Evolutionary conservation across 176 grass and related monocot genomes (phyloP), one percentile per base, ranked within the genome.

Genomic region (Juncus effusus): DNA sequence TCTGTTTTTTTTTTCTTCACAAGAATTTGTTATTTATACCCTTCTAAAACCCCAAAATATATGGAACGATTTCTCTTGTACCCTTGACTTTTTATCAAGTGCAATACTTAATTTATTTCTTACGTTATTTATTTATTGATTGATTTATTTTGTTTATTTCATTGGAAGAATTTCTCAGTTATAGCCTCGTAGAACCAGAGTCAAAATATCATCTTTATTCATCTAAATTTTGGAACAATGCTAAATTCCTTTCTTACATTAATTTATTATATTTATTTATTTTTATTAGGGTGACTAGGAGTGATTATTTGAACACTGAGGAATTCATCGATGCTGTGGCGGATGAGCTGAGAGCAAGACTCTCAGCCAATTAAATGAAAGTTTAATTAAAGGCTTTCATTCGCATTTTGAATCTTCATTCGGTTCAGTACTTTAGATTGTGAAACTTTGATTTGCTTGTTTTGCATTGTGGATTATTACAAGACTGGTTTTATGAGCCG

Each of bases 321-420:
- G 90, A 89, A 68, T 95, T 95, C 79, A 95, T 95, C 39, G 90
- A 89, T 45, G 86, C 90, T 6, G 90, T 95, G 51, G 90, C 80
- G 38, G 65, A 73, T 10, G 86, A 89, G 74, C 83, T 95, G 15
- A 70, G 50, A 78, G 84, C 86, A 58, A 85, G 80, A 64, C 62
- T 95, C 28, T 45, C 55, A 15, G 67, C 62, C 37, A 88, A 88
- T 56, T 93, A 74, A 92, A 69, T 8, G 5, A 28, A 28, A 28
- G 19, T 28, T 54, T 68, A 51, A 68, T 68, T 54, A 13, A 38
- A 4, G 2, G 35, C 13, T 56, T 56, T 28, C 9, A 70, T 56
- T 69, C 56, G 41, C 56, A 10, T 56, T 56, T 28, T 56, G 51
- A 36, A 70, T 55, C 16, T 70, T 70, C 36, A 56, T 12, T 14